These are phyloP conservation scores for Aspergillus sp. DNA, from an alignment of 2,329 filamentous ascomycete genomes.

Conservation along the genomic window DNA sequence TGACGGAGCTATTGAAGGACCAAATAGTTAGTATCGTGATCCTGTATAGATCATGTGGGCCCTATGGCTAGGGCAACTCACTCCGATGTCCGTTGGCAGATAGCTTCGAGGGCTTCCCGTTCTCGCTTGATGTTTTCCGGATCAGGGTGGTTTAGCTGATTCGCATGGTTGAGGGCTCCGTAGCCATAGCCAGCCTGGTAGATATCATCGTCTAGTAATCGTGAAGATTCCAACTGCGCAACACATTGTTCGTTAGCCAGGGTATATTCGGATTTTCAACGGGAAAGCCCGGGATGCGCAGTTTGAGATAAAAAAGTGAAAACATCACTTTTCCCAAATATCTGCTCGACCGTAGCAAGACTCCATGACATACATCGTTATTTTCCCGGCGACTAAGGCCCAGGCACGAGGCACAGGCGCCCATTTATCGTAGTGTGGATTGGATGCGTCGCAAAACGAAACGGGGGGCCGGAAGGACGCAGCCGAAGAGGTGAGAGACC, in stretches of 20 bases:
- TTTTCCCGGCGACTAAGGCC: conserved; percentile 33
- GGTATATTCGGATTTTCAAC: no score
- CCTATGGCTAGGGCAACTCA: conserved; percentile 17
- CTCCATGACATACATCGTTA: conserved; percentile 28
- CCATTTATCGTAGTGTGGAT: conserved; percentile 30
- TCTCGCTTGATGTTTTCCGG: conserved; percentile 39
- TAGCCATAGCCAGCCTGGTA: conserved; percentile 42
- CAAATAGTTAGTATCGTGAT: neutral
- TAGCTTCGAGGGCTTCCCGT: conserved; percentile 41
- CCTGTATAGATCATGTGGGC: neutral
- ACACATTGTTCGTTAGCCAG: conserved; percentile 7
- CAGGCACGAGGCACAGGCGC: conserved; percentile 41
- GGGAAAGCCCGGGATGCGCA: neutral
- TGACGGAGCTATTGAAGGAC: conserved; percentile 29
- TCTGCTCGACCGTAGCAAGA: neutral
- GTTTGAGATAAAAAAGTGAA: neutral
- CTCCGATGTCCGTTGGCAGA: conserved; percentile 45
- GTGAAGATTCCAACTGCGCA: conserved; percentile 35
- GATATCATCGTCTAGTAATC: conserved; percentile 41
- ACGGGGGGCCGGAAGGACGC: conserved; percentile 6
- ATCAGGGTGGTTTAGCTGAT: conserved; percentile 35
- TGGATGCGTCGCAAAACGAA: conserved; percentile 2
- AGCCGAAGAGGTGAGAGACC: conserved; percentile 4
- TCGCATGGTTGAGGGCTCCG: conserved; percentile 33
- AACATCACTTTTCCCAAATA: neutral